Evolutionary conservation across 345 rosid species (phyloP).

Genomic region (Moricandia moricandioides): DNA sequence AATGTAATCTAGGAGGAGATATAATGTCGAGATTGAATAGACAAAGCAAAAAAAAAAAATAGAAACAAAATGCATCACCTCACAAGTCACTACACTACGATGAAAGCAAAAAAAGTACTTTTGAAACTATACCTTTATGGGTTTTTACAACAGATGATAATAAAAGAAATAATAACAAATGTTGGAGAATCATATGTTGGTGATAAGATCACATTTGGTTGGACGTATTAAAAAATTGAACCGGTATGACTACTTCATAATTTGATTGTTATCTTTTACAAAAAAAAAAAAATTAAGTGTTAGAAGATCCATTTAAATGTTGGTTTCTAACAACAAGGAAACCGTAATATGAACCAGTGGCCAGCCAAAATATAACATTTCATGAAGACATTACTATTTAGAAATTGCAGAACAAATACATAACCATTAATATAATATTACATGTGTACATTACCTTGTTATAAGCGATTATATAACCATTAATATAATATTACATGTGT

Average conservation of each 20-base stretch:
- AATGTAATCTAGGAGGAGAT: slow-evolving; percentile 40
- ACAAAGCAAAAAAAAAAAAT: slow-evolving; percentile 28
- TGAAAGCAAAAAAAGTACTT: slow-evolving; percentile 31
- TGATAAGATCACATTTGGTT: slow-evolving; percentile 11
- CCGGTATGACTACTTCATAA: not conserved
- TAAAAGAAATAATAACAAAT: not conserved
- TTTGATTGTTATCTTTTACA: not conserved
- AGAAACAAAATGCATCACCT: slow-evolving; percentile 32
- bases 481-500: not conserved
- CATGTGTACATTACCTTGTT: not conserved
- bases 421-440: not conserved
- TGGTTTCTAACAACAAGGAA: not conserved
- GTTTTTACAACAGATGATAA: not conserved
- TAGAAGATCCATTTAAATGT: not conserved
- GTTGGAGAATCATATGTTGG: slow-evolving; percentile 13
- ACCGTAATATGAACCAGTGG: not conserved
- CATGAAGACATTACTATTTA: not conserved
- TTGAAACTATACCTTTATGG: not conserved
- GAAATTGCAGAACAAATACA: not conserved
- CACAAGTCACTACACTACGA: slow-evolving; percentile 35
- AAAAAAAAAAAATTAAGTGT: not conserved
- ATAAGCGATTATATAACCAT: not conserved
- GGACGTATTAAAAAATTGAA: not conserved
- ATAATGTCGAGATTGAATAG: slow-evolving; percentile 36
- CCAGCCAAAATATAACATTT: not conserved